Conservation (phyloP, 805 yeast species). For the Wickerhamiella dianesei region DNA sequence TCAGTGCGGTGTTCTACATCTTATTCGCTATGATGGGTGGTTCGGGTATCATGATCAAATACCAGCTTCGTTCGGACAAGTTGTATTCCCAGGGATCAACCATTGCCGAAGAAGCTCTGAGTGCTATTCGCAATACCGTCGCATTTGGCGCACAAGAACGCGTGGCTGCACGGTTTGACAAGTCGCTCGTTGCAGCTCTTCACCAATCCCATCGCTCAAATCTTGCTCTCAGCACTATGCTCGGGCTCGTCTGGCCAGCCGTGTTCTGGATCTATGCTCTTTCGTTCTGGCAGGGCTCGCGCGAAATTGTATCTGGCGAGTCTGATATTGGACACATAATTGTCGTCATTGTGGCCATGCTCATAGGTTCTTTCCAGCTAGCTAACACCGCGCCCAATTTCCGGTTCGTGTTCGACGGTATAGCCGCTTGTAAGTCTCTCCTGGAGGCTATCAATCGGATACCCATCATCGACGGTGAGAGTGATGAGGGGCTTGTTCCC, state of each 20-base stretch:
- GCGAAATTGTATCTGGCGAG: slow-evolving; percentile 25
- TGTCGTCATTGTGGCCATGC: slow-evolving; percentile 28
- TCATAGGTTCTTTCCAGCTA: slow-evolving; percentile 32
- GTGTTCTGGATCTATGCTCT: slow-evolving; percentile 29
- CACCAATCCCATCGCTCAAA: slow-evolving; percentile 20
- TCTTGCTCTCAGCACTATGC: slow-evolving; percentile 24
- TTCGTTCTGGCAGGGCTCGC: slow-evolving; percentile 33
- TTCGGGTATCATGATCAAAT: slow-evolving; percentile 23
- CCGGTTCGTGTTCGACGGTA: slow-evolving; percentile 27
- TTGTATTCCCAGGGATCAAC: slow-evolving; percentile 25
- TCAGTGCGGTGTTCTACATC: slow-evolving; percentile 25
- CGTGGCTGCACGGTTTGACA: slow-evolving; percentile 24
- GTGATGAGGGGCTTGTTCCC: slow-evolving; percentile 20
- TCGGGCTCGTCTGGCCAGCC: slow-evolving; percentile 27
- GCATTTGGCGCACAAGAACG: slow-evolving; percentile 32
- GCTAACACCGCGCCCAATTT: slow-evolving; percentile 31
- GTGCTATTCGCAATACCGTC: slow-evolving; percentile 30
- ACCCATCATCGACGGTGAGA: slow-evolving; percentile 28
- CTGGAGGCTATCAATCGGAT: slow-evolving; percentile 32
- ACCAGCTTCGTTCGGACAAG: slow-evolving; percentile 15
- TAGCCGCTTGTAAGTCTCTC: slow-evolving; percentile 30
- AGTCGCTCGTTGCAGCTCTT: slow-evolving; percentile 20
- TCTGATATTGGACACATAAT: slow-evolving; percentile 26
- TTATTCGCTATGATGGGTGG: slow-evolving; percentile 21
- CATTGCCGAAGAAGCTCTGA: slow-evolving; percentile 31